Conservation (phyloP, 108 stramenopile species). For the Nitzschia palea region DNA sequence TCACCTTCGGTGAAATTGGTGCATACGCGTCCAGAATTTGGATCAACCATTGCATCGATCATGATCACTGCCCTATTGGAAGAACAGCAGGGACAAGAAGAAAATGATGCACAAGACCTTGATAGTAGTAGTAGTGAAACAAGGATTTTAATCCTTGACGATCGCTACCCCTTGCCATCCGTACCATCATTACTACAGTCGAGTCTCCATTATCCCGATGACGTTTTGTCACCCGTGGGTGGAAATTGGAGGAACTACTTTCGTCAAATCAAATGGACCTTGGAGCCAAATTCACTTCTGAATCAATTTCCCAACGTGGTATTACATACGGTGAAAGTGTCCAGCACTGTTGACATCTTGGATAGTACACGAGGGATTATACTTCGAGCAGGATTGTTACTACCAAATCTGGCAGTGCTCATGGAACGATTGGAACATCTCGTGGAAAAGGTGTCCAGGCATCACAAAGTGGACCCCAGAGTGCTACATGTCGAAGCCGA, state of each 20-base stretch:
- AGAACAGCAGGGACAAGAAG: not conserved
- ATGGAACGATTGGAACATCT: not conserved
- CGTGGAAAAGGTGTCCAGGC: too few species aligned
- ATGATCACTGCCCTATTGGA: not conserved
- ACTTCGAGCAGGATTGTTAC: not conserved
- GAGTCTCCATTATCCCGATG: not conserved
- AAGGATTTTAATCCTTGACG: not conserved
- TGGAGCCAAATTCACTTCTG: not conserved
- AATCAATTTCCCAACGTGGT: not conserved
- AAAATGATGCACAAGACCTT: not conserved
- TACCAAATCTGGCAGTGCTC: not conserved
- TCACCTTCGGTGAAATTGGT: not conserved
- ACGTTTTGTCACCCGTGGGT: not conserved
- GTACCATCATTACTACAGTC: not conserved
- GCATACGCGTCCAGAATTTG: not conserved
- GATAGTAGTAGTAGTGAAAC: not conserved
- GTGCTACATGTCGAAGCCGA: too few species aligned
- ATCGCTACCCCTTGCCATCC: not conserved
- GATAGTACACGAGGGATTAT: conserved; percentile 1
- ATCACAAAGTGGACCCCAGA: too few species aligned
- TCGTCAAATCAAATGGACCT: not conserved
- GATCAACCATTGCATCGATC: not conserved
- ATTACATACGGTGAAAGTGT: not conserved
- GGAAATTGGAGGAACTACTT: not conserved
- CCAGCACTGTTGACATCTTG: not conserved